Evolutionary conservation across 2,329 filamentous ascomycete genomes (phyloP).

Genomic region (Colletotrichum shisoi): DNA sequence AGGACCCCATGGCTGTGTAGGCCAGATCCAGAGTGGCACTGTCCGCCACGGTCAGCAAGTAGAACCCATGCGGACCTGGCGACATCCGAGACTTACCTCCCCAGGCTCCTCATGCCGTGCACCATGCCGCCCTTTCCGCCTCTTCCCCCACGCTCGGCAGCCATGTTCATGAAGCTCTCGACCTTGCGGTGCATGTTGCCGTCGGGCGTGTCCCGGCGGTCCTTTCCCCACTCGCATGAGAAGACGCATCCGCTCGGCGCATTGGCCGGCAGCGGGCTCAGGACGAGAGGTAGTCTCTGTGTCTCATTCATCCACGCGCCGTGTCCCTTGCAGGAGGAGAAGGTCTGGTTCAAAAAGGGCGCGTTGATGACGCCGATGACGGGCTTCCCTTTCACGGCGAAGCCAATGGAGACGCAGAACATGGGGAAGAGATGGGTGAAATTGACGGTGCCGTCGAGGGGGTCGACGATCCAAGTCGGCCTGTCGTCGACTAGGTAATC

Average conservation of each 20-base stretch:
- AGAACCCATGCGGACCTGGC: not conserved
- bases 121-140: conserved; percentile 79
- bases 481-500: conserved; percentile 69
- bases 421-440: conserved; percentile 82
- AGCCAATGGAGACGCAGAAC: conserved; percentile 81
- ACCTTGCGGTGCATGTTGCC: conserved; percentile 77
- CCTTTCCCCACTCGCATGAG: conserved; percentile 82
- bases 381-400: conserved; percentile 67
- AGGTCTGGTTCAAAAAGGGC: conserved; percentile 73
- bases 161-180: conserved; percentile 79
- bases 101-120: conserved; percentile 75
- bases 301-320: conserved; percentile 76
- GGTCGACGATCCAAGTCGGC: conserved; percentile 80
- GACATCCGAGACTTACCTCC: conserved; percentile 52
- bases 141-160: conserved; percentile 68
- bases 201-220: conserved; percentile 69
- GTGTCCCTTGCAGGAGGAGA: conserved; percentile 70
- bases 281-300: conserved; percentile 68
- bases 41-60: conserved; percentile 4
- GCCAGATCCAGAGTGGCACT: conserved; percentile 78
- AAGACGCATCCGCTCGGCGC: conserved; percentile 76
- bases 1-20: conserved; percentile 76
- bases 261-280: conserved; percentile 66
- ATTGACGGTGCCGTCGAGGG: conserved; percentile 81
- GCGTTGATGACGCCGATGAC: conserved; percentile 76